Base-by-base conservation (phyloP, 768 basidiomycete species). In the Porphyrellus cyaneotinctus region DNA sequence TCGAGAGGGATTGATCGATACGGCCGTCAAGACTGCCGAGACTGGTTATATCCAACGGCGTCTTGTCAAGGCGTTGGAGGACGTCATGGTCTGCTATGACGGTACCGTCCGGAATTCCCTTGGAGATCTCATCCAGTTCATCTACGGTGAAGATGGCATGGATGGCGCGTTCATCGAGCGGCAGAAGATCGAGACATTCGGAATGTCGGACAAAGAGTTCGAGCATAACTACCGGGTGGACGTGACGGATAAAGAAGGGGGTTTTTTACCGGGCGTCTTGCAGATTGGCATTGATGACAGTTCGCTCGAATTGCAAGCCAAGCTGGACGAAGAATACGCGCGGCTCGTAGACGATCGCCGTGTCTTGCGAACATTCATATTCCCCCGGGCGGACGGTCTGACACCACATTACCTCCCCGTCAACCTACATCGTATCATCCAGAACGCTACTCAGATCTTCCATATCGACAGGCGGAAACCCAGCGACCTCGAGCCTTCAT, bases 61-160 rank as follows among this genome's bases (percentile, higher is more conserved):
- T 53, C 78, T 99, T 57, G 97, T 99, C 62, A 99, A 99, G 73
- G 97, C 97, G 0, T 74, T 98, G 60, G 97, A 98, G 70, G 97
- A 98, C 57, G 88, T 99, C 42, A 91, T 88, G 83, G 95, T 98
- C 35, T 89, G 89, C 70, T 99, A 98, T 65, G 97, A 99, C 56
- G 95, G 95, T 24, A 98, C 97, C 0, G 95, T 98, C 22, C 84
- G 97, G 49, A 99, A 99, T 66, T 98, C 97, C 3, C 79, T 95
- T 3, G 95, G 95, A 14, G 95, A 98, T 70, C 82, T 99, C 33
- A 80, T 99, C 24, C 95, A 98, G 66, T 97, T 97, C 69, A 78
- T 92, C 22, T 99, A 99, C 58, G 97, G 97, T 28, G 97, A 99
- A 67, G 97, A 99, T 64, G 97, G 97, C 38, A 97, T 98, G 90